Base-by-base conservation (phyloP, 768 basidiomycete species). In the Leccinum aurantiacum region DNA sequence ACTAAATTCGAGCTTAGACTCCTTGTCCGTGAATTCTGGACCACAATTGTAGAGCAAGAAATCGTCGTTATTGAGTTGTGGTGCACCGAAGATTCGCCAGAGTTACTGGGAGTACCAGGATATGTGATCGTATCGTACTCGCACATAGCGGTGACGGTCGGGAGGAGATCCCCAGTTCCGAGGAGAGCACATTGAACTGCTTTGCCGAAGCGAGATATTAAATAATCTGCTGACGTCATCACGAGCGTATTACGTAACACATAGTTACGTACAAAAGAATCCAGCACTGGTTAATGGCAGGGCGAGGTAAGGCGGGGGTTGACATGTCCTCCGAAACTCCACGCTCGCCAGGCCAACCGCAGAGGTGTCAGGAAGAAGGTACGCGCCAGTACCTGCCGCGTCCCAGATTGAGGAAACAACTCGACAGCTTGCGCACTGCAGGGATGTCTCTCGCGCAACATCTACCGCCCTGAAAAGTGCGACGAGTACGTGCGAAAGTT, bases 401-500 rank as follows among this genome's bases (percentile, higher is more conserved):
- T 46, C 19, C 11, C 44, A 11, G 10, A 6, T 19, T 46, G 19
- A 46, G 44, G 19, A 46, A 19, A 19, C n/a, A 19, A 19, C n/a
- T 6, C 44, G 44, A 19, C 64, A 90, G 89, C 89, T 0, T 90
- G 89, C 66, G 70, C 76, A 22, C 74, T 90, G 3, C 89, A 90
- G 48, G 58, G 75, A 1, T 91, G 89, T 67, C 76, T 90, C 31
- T 79, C 78, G 55, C 84, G 80, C 60, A 81, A 90, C 69, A 87
- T 84, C 0, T 90, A 88, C 66, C 65, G 63, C 3, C 88, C 86
- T 0, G 87, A 88, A 19, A 84, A 80, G 61, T 91, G 89, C 66
- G 76, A 85, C 47, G 66, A 73, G 9, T 68, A 79, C 11, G 66
- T 90, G 22, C 75, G 80, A 54, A 76, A 73, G 24, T 77, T 91